Base-by-base conservation (phyloP, 768 basidiomycete species). In the Xerocomellus intermedius region DNA sequence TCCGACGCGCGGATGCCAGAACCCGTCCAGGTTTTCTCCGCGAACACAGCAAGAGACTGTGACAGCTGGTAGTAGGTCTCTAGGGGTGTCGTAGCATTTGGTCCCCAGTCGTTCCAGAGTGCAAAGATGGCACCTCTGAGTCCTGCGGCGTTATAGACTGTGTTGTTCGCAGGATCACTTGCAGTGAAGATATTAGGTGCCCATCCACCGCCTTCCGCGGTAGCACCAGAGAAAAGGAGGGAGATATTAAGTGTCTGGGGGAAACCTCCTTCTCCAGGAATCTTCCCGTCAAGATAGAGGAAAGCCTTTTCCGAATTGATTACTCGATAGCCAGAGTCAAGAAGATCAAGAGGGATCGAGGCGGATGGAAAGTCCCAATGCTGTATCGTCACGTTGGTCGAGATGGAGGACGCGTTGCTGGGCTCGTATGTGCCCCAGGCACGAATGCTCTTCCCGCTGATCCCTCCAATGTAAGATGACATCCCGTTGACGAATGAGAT, bases 61-160 rank as follows among this genome's bases (percentile, higher is more conserved):
- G 76, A 67, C 8, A 79, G 65, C 48, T 77, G 74, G 58, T 76
- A 75, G 56, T 77, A 78, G 2, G 72, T 70, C 65, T 79, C 77
- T 12, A 77, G 63, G 8, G 71, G 71, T 6, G 76, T 78, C 30
- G 75, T 77, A 33, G 77, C 75, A 35, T 76, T 78, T 46, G 77
- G 73, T 1, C 77, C 77, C 74, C 75, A 78, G 61, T 78, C 77
- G 42, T 74, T 75, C 75, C 75, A 76, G 9, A 75, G 58, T 1
- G 70, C 74, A 61, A 76, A 72, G 16, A 74, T 70, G 0, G 70
- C 65, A 24, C 74, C 75, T 5, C 70, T 59, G 21, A 76, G 63
- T 12, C 67, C 64, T 1, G 65, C 51, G 19, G 68, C 51, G 13
- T 64, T 42, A n/a, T 69, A 59, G 16, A 45, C 47, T 17, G 73